A percentile compares a stretch with the other conserved stretches of the same genome.
phyloP scores from a whole-genome alignment of 169 alveolate genomes.

The Eimeria sp. region DNA sequence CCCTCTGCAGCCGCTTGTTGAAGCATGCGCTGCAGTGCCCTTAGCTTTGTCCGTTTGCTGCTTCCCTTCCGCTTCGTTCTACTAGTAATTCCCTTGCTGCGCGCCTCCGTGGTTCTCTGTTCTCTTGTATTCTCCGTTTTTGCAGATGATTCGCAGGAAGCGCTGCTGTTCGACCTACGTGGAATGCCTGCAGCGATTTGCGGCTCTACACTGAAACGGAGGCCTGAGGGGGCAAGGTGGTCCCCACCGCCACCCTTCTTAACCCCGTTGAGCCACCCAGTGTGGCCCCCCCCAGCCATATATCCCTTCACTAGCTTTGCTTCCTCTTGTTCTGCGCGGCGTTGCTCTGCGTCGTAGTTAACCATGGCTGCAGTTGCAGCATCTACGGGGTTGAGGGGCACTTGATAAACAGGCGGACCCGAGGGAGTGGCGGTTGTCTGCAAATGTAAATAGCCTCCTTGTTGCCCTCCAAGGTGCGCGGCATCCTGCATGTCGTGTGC shows the following conservation, averaged over 20 bases:
- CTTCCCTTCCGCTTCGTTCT: neutral
- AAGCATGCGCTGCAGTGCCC: conserved; percentile 35
- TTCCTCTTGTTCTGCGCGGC: conserved; percentile 57
- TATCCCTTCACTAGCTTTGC: conserved; percentile 44
- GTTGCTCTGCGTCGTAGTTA: conserved; percentile 45
- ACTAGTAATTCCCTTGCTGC: neutral
- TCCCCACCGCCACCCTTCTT: neutral
- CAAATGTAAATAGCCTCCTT: conserved; percentile 61
- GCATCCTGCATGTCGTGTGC: conserved; percentile 21
- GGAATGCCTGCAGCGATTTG: conserved; percentile 25
- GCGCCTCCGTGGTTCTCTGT: neutral
- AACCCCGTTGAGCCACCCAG: conserved; percentile 14
- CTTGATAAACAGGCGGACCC: conserved; percentile 63
- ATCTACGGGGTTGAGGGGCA: conserved; percentile 53
- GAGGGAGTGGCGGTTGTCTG: conserved; percentile 54
- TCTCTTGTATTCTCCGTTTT: neutral
- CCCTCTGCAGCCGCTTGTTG: conserved; percentile 39
- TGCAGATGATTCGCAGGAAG: neutral
- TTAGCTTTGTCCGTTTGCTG: neutral
- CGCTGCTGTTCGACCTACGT: conserved; percentile 6
- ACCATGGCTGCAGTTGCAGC: conserved; percentile 62
- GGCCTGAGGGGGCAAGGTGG: conserved; percentile 23
- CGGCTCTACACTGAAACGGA: conserved; percentile 11
- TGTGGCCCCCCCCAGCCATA: conserved; percentile 58
- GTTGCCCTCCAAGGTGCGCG: conserved; percentile 43